phyloP scores from a whole-genome alignment of 371 early-diverging fungal genomes.

The Actinomucor elegans region DNA sequence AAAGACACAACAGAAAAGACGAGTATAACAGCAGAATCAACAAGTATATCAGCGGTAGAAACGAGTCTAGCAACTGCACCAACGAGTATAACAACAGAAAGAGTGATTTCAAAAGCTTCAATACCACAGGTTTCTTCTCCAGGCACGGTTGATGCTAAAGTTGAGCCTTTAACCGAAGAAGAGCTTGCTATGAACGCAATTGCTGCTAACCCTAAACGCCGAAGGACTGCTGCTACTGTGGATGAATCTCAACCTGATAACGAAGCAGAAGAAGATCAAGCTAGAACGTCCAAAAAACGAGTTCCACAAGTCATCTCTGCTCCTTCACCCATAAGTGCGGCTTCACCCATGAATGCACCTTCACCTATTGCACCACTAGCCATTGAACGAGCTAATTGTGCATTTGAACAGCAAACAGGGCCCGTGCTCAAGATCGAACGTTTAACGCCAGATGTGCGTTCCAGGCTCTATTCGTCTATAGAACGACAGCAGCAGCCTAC shows the following conservation, averaged over 20 bases:
- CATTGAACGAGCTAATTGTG: background rate
- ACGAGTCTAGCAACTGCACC: background rate
- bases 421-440: constrained; percentile 1
- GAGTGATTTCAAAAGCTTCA: background rate
- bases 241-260: background rate
- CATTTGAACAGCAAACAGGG: background rate
- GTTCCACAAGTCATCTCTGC: too few species aligned
- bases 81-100: background rate
- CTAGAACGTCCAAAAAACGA: too few species aligned
- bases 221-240: background rate
- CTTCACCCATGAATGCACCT: background rate
- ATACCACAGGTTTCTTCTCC: background rate
- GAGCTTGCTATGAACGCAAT: constrained; percentile 6
- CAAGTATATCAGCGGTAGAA: background rate
- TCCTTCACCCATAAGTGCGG: background rate
- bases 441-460: background rate
- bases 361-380: background rate
- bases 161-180: constrained; percentile 2
- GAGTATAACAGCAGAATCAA: constrained; percentile 3
- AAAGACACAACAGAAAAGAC: constrained; percentile 25
- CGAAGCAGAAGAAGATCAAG: too few species aligned
- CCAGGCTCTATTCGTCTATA: background rate
- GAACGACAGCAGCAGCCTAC: background rate
- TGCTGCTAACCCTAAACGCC: background rate
- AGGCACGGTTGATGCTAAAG: background rate